Conservation (phyloP, 495 filamentous ascomycete species). For the Talaromyces ruber region DNA sequence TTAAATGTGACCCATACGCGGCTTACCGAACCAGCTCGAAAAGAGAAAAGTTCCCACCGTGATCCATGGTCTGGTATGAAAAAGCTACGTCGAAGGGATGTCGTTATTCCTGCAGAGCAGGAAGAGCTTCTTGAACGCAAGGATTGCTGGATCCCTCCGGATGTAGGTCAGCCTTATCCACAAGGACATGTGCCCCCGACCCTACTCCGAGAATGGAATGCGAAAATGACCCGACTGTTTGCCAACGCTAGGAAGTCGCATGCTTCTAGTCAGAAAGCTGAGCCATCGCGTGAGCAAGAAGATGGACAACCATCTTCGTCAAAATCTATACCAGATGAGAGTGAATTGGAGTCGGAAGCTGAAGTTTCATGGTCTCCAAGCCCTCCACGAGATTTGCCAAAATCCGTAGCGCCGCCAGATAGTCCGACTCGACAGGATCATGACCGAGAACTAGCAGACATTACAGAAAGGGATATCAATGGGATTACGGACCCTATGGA, state of each 20-base stretch:
- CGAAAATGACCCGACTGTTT: conserved; percentile 18
- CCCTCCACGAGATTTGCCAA: not conserved
- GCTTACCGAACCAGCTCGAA: not conserved
- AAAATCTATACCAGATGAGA: not conserved
- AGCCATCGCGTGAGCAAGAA: conserved; percentile 13
- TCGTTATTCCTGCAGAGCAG: conserved; percentile 54
- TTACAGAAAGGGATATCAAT: not conserved
- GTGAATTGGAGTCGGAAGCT: conserved; percentile 6
- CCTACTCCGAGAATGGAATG: conserved; percentile 29
- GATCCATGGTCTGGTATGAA: conserved; percentile 31
- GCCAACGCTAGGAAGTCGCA: conserved; percentile 9
- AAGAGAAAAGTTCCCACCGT: not conserved
- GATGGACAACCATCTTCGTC: not conserved
- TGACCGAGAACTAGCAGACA: not conserved
- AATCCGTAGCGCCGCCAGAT: not conserved
- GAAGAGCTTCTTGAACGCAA: conserved; percentile 42
- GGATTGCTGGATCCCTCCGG: conserved; percentile 37
- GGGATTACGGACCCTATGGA: not conserved
- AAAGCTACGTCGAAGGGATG: conserved; percentile 33
- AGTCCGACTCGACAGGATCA: not conserved
- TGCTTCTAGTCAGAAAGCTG: conserved; percentile 7
- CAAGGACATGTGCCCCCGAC: conserved; percentile 27
- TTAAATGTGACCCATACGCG: not conserved
- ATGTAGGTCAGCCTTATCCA: conserved; percentile 13
- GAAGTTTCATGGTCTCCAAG: conserved; percentile 7